Conservation (phyloP, 768 basidiomycete species). For the Leccinum uliginosum region DNA sequence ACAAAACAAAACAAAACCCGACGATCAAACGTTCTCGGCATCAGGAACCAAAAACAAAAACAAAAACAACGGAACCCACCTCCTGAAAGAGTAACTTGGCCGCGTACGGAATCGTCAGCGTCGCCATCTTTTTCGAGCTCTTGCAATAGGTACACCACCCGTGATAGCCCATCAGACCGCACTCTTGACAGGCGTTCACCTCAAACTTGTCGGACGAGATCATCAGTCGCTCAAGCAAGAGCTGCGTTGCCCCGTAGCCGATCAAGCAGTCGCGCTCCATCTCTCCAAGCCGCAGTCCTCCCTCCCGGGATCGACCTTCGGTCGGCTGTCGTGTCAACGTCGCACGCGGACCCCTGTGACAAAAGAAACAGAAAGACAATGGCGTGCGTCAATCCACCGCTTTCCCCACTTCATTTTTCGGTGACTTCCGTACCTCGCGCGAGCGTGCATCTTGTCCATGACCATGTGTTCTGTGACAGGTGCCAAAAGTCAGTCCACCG, state of each 20-base stretch:
- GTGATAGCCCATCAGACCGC: constrained; percentile 91
- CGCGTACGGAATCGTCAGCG: constrained; percentile 93
- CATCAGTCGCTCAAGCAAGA: constrained; percentile 96
- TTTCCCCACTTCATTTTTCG: constrained; percentile 5
- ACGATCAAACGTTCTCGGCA: not conserved
- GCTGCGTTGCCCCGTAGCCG: constrained; percentile 96
- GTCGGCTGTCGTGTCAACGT: constrained; percentile 97
- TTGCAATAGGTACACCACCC: constrained; percentile 99
- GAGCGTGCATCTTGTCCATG: constrained; percentile 99
- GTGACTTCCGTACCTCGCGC: constrained; percentile 64
- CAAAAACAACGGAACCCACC: constrained; percentile 38
- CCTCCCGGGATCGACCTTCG: constrained; percentile 96
- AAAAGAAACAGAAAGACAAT: not conserved
- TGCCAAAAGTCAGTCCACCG: constrained; percentile 13
- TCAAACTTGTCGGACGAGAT: constrained; percentile 98
- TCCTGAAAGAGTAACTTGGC: constrained; percentile 92
- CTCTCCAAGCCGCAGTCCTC: constrained; percentile 93
- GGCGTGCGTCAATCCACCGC: constrained; percentile 3
- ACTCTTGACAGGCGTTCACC: constrained; percentile 91
- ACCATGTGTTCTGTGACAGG: constrained; percentile 84
- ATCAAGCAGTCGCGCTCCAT: constrained; percentile 99
- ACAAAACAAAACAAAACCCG: not conserved
- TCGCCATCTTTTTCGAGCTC: constrained; percentile 93
- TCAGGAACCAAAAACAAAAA: not conserved
- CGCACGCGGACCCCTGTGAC: constrained; percentile 83